Conservation (phyloP, 176 grass and related monocot species). For the Zoysia japonica region DNA sequence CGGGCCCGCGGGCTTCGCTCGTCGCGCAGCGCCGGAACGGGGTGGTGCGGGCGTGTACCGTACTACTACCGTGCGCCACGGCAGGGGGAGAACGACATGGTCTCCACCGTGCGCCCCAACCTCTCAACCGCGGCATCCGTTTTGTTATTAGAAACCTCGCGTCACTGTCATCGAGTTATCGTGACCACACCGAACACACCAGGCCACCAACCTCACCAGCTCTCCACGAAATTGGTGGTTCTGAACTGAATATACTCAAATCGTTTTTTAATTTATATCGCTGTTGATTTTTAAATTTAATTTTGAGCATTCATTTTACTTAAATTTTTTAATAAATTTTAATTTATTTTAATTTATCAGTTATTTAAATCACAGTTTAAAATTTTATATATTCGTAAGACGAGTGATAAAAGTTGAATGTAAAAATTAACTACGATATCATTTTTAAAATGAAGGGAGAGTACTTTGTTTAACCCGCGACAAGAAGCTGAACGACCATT, state of each 20-base stretch:
- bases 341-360: too few relatives aligned
- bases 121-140: neutral
- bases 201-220: neutral
- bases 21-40: neutral
- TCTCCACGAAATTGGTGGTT: neutral
- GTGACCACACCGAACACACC: neutral
- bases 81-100: conserved; percentile 17
- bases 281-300: too few relatives aligned
- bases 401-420: too few relatives aligned
- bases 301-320: too few relatives aligned
- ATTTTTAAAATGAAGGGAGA: too few relatives aligned
- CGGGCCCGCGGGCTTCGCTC: neutral
- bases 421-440: too few relatives aligned
- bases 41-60: neutral
- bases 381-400: too few relatives aligned
- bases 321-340: too few relatives aligned
- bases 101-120: conserved; percentile 35
- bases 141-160: neutral
- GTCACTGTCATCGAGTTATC: neutral
- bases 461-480: neutral
- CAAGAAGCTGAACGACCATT: neutral
- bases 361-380: too few relatives aligned
- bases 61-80: neutral
- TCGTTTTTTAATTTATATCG: too few relatives aligned
- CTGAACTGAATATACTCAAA: neutral